A percentile compares a stretch with the other conserved stretches of the same genome.
Evolutionary conservation across 495 filamentous ascomycete species (phyloP).

Genomic region (Copromyces sp.): DNA sequence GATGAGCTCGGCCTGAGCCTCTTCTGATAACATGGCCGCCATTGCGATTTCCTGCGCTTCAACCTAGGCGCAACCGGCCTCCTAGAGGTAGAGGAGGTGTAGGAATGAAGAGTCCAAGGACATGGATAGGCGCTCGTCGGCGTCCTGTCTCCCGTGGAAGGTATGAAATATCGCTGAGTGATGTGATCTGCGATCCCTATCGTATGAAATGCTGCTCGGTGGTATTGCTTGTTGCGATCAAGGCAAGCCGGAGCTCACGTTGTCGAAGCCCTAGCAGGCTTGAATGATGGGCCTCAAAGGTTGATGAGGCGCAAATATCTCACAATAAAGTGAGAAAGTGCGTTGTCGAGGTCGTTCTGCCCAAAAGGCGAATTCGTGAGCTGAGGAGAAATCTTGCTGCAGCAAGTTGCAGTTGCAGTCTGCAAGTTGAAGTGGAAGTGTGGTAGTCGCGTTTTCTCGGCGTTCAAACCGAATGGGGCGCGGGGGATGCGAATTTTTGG

Average conservation of each 20-base stretch:
- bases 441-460: background rate
- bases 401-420: background rate
- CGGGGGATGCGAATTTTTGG: background rate
- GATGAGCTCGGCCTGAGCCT: constrained; percentile 27
- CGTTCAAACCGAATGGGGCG: background rate
- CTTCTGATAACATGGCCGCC: constrained; percentile 13
- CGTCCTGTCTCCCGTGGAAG: background rate
- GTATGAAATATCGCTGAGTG: background rate
- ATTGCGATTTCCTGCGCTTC: constrained; percentile 11
- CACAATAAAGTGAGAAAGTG: background rate
- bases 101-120: background rate
- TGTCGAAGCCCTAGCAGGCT: background rate
- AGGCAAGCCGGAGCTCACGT: background rate
- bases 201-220: background rate
- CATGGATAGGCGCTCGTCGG: background rate
- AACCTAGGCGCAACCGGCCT: constrained; percentile 5
- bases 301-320: background rate
- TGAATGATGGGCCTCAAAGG: background rate
- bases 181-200: background rate
- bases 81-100: background rate
- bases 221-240: background rate
- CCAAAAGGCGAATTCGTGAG: background rate
- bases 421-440: background rate
- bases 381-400: background rate
- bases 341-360: background rate